Evolutionary conservation across 441 rosid genomes (phyloP), one percentile per base, ranked within the genome.

Genomic region (Pelargonium australe): DNA sequence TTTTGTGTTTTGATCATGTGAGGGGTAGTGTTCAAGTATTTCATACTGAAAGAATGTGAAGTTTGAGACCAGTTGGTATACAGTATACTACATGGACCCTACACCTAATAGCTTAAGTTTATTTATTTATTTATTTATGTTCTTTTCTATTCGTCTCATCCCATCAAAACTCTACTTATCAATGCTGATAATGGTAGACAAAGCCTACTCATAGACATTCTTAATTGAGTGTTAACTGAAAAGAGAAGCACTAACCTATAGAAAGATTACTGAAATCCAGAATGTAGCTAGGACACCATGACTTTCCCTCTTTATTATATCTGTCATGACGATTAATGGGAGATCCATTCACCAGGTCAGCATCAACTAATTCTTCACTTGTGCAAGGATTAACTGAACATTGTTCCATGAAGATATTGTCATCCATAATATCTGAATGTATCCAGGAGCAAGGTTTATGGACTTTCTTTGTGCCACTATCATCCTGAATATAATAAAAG

Each of bases 361-460:
- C 17, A 78, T 70, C 73, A 12, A 60, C 34, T 45, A 31, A 64
- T 31, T 69, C 73, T 75, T 69, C 79, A 76, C 44, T 68, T 43
- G 25, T 63, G 73, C 53, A 49, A 16, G 80, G 51, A 65, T 71
- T 65, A 37, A 51, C 63, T 31, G 37, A 57, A 69, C 80, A 65
- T 67, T 84, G 85, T 81, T 89, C 92, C 97, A 91, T 84, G 80
- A 81, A 82, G 72, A 91, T 71, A 77, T 94, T 94, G 82, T 91
- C 99, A 75, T 94, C 96, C 97, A 95, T 95, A 69, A 95, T 80
- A 74, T 95, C 96, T 0, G 92, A 78, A 79, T 95, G 99, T 82
- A 89, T 84, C 99, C 97, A 95, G 68, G 91, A 82, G 78, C 87
- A 86, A 61, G 85, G 89, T 70, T 85, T 90, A 63, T 72, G 68